A percentile compares a stretch with the other conserved stretches of the same genome.
These are phyloP conservation scores for Plantago rigida DNA, from an alignment of 305 asterid species.

Conservation along the genomic window DNA sequence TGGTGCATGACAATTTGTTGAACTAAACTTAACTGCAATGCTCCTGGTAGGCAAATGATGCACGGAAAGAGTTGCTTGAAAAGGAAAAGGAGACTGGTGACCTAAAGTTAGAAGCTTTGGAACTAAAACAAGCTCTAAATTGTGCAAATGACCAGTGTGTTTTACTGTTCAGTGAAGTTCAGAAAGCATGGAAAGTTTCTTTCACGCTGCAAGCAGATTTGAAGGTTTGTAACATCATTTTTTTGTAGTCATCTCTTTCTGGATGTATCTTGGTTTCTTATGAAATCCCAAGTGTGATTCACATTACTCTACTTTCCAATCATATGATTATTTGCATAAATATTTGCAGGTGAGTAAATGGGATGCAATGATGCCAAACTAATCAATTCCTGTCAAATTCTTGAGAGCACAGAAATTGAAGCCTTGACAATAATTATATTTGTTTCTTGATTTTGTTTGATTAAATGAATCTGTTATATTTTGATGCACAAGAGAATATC, in stretches of 20 bases:
- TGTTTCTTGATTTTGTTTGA: too few relatives aligned
- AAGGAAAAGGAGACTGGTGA: constrained; percentile 70
- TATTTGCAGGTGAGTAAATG: constrained; percentile 1
- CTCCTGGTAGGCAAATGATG: constrained; percentile 78
- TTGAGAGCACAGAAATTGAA: background rate
- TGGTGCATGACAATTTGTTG: constrained; percentile 16
- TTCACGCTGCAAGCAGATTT: constrained; percentile 82
- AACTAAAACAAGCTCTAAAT: constrained; percentile 59
- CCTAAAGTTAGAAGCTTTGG: constrained; percentile 62
- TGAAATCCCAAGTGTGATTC: constrained; percentile 14
- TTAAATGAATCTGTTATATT: constrained; percentile 9
- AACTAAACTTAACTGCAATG: constrained; percentile 27
- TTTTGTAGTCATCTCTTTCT: constrained; percentile 17
- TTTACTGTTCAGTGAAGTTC: constrained; percentile 89
- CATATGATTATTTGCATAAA: constrained; percentile 9
- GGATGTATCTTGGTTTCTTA: constrained; percentile 19
- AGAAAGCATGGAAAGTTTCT: constrained; percentile 96
- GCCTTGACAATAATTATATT: too few relatives aligned
- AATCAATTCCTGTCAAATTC: background rate
- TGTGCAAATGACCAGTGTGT: constrained; percentile 85
- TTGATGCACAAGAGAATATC: background rate
- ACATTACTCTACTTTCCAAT: constrained; percentile 6
- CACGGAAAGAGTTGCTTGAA: constrained; percentile 81
- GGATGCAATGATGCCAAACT: constrained; percentile 2
- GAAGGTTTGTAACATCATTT: constrained; percentile 52